Evolutionary conservation across 2,329 filamentous ascomycete species (phyloP), one percentile per base, ranked within the genome.

Genomic region (Pyrenophora graminea): DNA sequence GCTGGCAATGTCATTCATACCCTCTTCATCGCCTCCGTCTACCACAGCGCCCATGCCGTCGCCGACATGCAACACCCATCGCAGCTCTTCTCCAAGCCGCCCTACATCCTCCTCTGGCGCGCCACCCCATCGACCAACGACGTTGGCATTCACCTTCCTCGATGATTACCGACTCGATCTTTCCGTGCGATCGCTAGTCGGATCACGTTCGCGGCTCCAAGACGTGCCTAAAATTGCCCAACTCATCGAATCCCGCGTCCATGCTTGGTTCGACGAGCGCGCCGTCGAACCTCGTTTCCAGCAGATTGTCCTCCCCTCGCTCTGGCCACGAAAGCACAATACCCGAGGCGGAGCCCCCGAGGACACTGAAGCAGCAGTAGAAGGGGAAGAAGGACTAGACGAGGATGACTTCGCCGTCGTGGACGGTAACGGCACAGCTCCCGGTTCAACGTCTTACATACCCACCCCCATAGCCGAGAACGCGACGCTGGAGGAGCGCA

Each of bases 111-210:
- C 67, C 13, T 60, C 56, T 12, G 48, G 50, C 32, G 33, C 58
- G 13, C 44, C 59, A 53, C 53, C 68, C 61, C 58, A 73, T 70
- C 51, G 76, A 3, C 89, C 89, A 3, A 96, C 94, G 3, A 95
- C 91, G 69, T 88, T 99, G 72, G 90, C 90, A 0, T 97, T 99
- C 74, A 95, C 91, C 49, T 99, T 99, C 69, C 81, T 93, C 30
- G 89, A 93, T 70, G 90, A 94, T 75, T 95, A 95, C 75, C 81
- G 90, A 21, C 80, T 95, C 17, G 90, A 94, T 71, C 87, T 95
- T 57, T 90, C 87, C 3, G 89, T 93, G 23, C 83, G 89, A 55
- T 91, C 88, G 45, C 80, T 94, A 12, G 82, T 95, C 4, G 90
- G 90, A 31, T 90, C 86, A 52, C 83, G 90, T n/a, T 89, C 87